Evolutionary conservation across 164 flowering plant species (phyloP).

Genomic region (Cinnamomum micranthum): DNA sequence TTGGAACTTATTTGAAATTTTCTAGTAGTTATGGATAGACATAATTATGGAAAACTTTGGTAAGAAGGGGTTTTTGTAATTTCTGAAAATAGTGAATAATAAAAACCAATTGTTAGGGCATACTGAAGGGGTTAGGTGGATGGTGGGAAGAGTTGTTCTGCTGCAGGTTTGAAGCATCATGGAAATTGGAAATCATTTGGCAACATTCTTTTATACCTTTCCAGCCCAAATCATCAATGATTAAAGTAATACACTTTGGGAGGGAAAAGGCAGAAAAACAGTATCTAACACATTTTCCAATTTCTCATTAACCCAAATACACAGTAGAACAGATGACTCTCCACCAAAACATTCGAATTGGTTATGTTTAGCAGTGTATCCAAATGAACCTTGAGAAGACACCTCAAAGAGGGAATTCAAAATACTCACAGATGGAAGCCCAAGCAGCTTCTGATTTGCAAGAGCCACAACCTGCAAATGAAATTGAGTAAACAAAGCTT

Average conservation of each 20-base stretch:
- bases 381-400: not conserved
- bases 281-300: not conserved
- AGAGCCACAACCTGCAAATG: slow-evolving; percentile 84
- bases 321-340: not conserved
- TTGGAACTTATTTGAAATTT: no score
- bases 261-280: not conserved
- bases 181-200: not conserved
- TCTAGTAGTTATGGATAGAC: no score
- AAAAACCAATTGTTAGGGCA: no score
- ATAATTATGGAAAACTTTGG: no score
- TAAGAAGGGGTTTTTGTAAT: no score
- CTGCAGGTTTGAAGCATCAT: not conserved
- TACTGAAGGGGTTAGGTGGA: no score
- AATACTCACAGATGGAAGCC: slow-evolving; percentile 62
- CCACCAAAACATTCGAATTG: not conserved
- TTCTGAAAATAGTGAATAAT: no score
- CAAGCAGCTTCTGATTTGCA: slow-evolving; percentile 83
- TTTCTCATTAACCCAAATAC: not conserved
- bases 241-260: no score
- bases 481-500: not conserved
- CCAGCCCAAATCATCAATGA: not conserved
- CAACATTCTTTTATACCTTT: not conserved
- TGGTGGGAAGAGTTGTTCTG: not conserved
- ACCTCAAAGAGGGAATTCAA: not conserved
- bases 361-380: not conserved